These are phyloP conservation scores for Poa pratensis DNA, from an alignment of 176 grass and related monocot genomes.

Conservation along the genomic window DNA sequence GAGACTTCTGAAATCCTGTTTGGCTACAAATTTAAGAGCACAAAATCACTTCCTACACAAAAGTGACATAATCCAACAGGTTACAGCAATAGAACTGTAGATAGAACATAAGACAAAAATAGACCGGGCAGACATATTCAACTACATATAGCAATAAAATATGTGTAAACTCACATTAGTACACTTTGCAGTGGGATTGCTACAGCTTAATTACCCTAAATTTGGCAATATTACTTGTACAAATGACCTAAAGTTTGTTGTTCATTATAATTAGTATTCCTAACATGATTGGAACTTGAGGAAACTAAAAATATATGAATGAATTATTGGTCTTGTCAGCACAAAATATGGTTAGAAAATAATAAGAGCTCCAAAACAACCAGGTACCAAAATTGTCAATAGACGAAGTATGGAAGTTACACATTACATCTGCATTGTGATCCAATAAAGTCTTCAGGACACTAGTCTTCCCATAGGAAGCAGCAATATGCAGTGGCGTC, in stretches of 20 bases:
- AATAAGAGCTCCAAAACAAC: background rate
- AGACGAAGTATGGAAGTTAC: background rate
- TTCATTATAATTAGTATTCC: slow-evolving; percentile 4
- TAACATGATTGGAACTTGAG: background rate
- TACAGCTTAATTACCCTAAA: background rate
- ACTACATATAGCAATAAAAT: background rate
- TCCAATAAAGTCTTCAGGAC: slow-evolving; percentile 50
- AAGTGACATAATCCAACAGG: background rate
- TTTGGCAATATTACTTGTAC: background rate
- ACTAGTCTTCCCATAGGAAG: slow-evolving; percentile 27
- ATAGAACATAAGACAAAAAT: background rate
- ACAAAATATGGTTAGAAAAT: slow-evolving; percentile 14
- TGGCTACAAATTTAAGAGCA: slow-evolving; percentile 25
- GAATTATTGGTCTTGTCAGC: background rate
- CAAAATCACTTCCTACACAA: background rate
- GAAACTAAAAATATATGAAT: background rate
- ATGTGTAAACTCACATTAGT: background rate
- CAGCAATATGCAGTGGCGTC: slow-evolving; percentile 48
- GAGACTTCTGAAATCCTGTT: slow-evolving; percentile 32
- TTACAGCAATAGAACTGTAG: background rate
- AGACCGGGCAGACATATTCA: background rate
- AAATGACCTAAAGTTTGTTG: background rate
- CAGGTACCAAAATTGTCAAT: background rate
- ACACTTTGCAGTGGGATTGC: background rate
- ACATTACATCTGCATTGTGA: slow-evolving; percentile 47